Evolutionary conservation across 352 stramenopile species (phyloP), one percentile per base, ranked within the genome.

Genomic region (Phytophthora vignae): DNA sequence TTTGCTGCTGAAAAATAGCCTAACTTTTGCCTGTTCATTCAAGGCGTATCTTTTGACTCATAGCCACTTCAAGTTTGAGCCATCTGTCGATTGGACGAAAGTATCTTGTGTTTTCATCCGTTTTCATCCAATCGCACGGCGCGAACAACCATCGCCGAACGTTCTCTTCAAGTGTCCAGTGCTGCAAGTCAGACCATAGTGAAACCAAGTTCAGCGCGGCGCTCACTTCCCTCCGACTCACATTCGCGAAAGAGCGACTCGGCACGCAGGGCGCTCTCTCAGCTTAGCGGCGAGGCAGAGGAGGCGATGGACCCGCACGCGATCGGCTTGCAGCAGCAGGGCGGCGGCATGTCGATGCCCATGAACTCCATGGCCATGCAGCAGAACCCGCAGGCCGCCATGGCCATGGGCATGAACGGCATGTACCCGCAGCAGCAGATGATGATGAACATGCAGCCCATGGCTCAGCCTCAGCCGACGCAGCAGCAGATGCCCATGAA

Each of bases 281-380:
- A 11, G 29, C 29, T 33, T 3, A 9, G 29, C 29, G 29, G 29
- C 29, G 29, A 56, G 60, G 64, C 57, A 50, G 58, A 62, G 59
- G 61, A 75, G 52, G 66, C 46, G 33, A 92, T 92, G 85, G 83
- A 92, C 49, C 77, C 78, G 56, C 83, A 91, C 74, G 79, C 76
- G 67, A 81, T 93, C 76, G 73, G 64, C 55, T 87, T 93, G 78
- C 82, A 83, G 10, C 36, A 44, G 81, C 68, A 77, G 31, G 62
- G 69, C 36, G 15, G 46, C 46, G 46, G 46, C 46, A 76, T 93
- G 78, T 88, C 83, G 17, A 86, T 92, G 80, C 73, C 80, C 29
- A 90, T 90, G 80, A 44, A 44, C 36, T 78, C 71, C 22, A 87
- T 92, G 83, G 73, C 77, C 55, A 89, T 90, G 74, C 29, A 60